Conservation (phyloP, 106 monocot genomes). For the Cymbidium sinense region DNA sequence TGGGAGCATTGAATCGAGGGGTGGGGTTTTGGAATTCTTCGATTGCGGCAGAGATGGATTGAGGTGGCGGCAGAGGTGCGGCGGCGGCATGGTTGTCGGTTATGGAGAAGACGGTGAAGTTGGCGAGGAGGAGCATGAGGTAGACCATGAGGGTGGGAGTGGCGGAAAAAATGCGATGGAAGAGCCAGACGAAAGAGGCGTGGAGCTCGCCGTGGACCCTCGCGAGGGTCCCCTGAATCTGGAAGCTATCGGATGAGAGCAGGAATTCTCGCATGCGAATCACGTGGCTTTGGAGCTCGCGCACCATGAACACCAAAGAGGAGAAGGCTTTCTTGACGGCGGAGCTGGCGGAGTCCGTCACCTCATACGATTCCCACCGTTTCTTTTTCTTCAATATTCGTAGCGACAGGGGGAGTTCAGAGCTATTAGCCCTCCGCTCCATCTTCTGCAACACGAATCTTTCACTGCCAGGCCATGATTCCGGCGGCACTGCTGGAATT, state of each 20-base stretch:
- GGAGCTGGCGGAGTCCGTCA: slow-evolving; percentile 25
- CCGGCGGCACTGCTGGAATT: not conserved
- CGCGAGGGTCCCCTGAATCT: slow-evolving; percentile 36
- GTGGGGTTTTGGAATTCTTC: not conserved
- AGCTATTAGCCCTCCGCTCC: slow-evolving; percentile 35
- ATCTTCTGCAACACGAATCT: slow-evolving; percentile 16
- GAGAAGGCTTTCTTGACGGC: slow-evolving; percentile 68
- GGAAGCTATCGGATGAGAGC: slow-evolving; percentile 27
- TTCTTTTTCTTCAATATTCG: slow-evolving; percentile 48
- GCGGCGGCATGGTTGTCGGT: slow-evolving; percentile 30
- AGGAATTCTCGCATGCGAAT: slow-evolving; percentile 42
- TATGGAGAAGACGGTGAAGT: slow-evolving; percentile 72
- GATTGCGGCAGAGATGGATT: not conserved
- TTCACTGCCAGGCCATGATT: slow-evolving; percentile 6
- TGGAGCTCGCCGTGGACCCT: slow-evolving; percentile 53
- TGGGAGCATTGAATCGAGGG: slow-evolving; percentile 3
- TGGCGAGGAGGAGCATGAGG: slow-evolving; percentile 74
- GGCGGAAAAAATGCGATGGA: slow-evolving; percentile 63
- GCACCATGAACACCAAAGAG: slow-evolving; percentile 72
- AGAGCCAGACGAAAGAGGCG: slow-evolving; percentile 80
- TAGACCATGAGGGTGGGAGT: slow-evolving; percentile 67
- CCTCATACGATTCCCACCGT: slow-evolving; percentile 24
- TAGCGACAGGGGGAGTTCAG: slow-evolving; percentile 36
- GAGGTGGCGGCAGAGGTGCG: slow-evolving; percentile 15
- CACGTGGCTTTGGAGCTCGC: slow-evolving; percentile 57